These are phyloP conservation scores for Claviceps quebecensis DNA, from an alignment of 2,329 filamentous ascomycete species.

Conservation along the genomic window DNA sequence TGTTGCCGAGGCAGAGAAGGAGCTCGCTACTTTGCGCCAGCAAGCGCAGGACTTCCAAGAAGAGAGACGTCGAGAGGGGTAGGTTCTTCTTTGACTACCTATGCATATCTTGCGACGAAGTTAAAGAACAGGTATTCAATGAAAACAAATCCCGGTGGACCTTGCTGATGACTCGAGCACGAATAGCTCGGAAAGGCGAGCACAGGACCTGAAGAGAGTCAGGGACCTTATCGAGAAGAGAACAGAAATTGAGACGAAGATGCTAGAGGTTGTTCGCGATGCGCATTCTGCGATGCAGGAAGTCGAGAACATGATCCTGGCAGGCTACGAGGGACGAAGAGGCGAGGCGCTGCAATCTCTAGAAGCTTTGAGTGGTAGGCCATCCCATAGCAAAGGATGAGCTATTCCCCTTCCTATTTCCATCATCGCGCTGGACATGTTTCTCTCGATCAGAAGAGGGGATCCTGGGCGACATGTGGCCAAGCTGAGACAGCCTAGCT, in stretches of 20 bases:
- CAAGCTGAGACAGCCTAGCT: not conserved
- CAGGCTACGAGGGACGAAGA: slow-evolving; percentile 15
- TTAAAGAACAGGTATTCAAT: not conserved
- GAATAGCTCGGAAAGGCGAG: slow-evolving; percentile 9
- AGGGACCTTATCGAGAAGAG: slow-evolving; percentile 13
- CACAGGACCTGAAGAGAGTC: slow-evolving; percentile 9
- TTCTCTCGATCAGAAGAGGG: not conserved
- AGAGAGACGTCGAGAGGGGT: slow-evolving; percentile 14
- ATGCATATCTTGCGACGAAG: not conserved
- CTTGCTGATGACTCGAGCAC: not conserved
- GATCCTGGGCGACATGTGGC: not conserved
- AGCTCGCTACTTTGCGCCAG: slow-evolving; percentile 13
- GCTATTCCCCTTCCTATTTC: not conserved
- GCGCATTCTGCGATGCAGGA: slow-evolving; percentile 9
- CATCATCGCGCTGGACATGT: not conserved
- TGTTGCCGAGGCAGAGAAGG: slow-evolving; percentile 11
- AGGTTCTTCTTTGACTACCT: not conserved
- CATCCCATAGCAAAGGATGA: not conserved
- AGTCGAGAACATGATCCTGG: slow-evolving; percentile 18
- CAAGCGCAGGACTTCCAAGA: slow-evolving; percentile 11
- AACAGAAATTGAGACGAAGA: slow-evolving; percentile 14
- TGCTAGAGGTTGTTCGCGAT: slow-evolving; percentile 12
- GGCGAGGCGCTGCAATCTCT: slow-evolving; percentile 10
- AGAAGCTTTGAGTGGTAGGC: slow-evolving; percentile 1
- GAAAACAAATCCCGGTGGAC: too few species aligned